phyloP scores from a whole-genome alignment of 495 filamentous ascomycete species.

The Hyphodiscus hymeniophilus region DNA sequence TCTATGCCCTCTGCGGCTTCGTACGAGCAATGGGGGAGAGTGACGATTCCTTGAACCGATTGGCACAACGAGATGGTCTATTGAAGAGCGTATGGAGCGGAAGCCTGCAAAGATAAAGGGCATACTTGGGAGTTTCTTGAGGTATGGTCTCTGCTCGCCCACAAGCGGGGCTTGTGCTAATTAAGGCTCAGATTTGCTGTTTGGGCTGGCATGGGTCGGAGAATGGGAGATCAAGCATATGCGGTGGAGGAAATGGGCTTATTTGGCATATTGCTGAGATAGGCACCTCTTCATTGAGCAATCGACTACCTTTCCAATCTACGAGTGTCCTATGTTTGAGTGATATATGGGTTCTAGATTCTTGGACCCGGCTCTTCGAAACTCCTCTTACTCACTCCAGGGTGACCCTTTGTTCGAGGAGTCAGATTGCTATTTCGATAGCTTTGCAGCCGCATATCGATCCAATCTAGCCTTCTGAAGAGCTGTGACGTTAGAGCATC shows the following conservation, averaged over 20 bases:
- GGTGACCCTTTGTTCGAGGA: constrained; percentile 37
- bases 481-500: constrained; percentile 69
- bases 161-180: constrained; percentile 24
- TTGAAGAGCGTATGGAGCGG: constrained; percentile 94
- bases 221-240: constrained; percentile 19
- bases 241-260: constrained; percentile 13
- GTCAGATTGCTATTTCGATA: constrained; percentile 45
- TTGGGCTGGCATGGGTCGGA: constrained; percentile 29
- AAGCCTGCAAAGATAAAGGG: constrained; percentile 64
- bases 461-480: constrained; percentile 65
- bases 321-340: neutral
- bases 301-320: constrained; percentile 20
- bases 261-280: constrained; percentile 21
- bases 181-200: constrained; percentile 27
- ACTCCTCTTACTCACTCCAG: constrained; percentile 33
- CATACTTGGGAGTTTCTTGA: constrained; percentile 20
- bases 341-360: constrained; percentile 4
- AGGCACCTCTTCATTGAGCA: constrained; percentile 24
- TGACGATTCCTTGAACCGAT: constrained; percentile 91
- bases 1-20: constrained; percentile 96
- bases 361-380: constrained; percentile 30
- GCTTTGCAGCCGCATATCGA: constrained; percentile 47
- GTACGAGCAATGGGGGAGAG: constrained; percentile 95
- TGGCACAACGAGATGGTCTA: constrained; percentile 91
- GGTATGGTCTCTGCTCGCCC: constrained; percentile 7